Evolutionary conservation across 306 rosid genomes (phyloP).

Genomic region (Corylus heterophylla): DNA sequence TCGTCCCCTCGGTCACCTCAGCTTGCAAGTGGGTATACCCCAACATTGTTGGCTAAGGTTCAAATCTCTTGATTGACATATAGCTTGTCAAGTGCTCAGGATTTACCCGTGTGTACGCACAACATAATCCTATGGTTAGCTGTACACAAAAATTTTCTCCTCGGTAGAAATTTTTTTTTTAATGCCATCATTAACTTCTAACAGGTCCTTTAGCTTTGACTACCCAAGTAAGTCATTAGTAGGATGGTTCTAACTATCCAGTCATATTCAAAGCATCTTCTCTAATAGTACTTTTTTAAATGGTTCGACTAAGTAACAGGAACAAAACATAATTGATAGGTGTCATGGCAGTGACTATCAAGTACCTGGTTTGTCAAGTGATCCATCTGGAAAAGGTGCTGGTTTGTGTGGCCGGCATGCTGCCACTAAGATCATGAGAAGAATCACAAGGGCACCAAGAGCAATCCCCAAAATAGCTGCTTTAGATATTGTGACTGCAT

Average conservation of each 20-base stretch:
- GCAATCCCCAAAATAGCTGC: conserved; percentile 94
- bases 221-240: not conserved
- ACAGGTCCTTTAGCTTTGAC: not conserved
- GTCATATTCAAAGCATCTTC: not conserved
- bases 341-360: not conserved
- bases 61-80: too few species aligned
- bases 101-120: too few species aligned
- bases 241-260: not conserved
- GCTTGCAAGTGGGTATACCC: too few species aligned
- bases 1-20: too few species aligned
- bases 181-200: not conserved
- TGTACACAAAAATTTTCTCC: too few species aligned
- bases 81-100: too few species aligned
- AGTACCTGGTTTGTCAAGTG: conserved; percentile 89
- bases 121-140: too few species aligned
- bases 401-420: conserved; percentile 82
- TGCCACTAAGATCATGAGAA: conserved; percentile 84
- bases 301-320: not conserved
- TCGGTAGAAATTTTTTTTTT: too few species aligned
- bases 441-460: conserved; percentile 91
- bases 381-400: conserved; percentile 69
- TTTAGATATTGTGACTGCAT: conserved; percentile 76
- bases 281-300: not conserved
- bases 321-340: not conserved
- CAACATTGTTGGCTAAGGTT: too few species aligned